Percentiles rank a stretch among this genome's conserved stretches.
These are phyloP conservation scores for Penicillium olsonii DNA, from an alignment of 2,329 filamentous ascomycete species.

Conservation along the genomic window DNA sequence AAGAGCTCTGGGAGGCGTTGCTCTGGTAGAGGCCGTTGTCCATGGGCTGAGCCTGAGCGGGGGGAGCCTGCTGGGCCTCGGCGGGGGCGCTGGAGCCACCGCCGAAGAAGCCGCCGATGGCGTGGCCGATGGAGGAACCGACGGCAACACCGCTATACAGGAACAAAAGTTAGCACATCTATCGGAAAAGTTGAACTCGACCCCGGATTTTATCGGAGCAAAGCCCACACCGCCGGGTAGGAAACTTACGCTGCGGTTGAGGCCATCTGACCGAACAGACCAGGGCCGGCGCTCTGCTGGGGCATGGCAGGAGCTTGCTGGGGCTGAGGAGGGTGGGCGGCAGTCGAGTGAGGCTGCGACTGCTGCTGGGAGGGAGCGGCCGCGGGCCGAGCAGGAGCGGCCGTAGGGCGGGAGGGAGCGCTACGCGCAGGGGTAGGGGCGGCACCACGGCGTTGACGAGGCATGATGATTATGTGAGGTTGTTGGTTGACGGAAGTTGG, in stretches of 20 bases:
- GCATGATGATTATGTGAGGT: constrained; percentile 56
- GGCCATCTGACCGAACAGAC: constrained; percentile 95
- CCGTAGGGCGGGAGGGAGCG: constrained; percentile 66
- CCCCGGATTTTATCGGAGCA: constrained; percentile 14
- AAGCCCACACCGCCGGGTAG: neutral
- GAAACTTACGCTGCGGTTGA: constrained; percentile 88
- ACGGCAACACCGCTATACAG: constrained; percentile 83
- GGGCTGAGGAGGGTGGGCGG: constrained; percentile 49
- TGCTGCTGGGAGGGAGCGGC: constrained; percentile 61
- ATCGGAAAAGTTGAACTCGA: neutral
- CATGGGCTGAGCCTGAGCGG: constrained; percentile 56
- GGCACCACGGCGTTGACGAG: constrained; percentile 73
- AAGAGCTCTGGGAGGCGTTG: constrained; percentile 51
- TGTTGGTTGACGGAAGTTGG: constrained; percentile 18
- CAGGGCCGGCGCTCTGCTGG: constrained; percentile 66
- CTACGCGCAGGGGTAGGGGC: constrained; percentile 53
- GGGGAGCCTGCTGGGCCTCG: constrained; percentile 54
- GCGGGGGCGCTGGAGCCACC: constrained; percentile 61
- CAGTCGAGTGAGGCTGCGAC: constrained; percentile 69
- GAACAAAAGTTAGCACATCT: constrained; percentile 17
- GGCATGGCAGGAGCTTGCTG: constrained; percentile 53
- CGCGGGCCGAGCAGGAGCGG: constrained; percentile 60
- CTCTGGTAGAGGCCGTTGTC: constrained; percentile 49
- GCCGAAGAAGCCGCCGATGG: constrained; percentile 88
- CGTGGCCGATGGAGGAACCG: constrained; percentile 92